These are phyloP conservation scores for Beauveria caledonica DNA, from an alignment of 2,329 filamentous ascomycete species.

Conservation along the genomic window DNA sequence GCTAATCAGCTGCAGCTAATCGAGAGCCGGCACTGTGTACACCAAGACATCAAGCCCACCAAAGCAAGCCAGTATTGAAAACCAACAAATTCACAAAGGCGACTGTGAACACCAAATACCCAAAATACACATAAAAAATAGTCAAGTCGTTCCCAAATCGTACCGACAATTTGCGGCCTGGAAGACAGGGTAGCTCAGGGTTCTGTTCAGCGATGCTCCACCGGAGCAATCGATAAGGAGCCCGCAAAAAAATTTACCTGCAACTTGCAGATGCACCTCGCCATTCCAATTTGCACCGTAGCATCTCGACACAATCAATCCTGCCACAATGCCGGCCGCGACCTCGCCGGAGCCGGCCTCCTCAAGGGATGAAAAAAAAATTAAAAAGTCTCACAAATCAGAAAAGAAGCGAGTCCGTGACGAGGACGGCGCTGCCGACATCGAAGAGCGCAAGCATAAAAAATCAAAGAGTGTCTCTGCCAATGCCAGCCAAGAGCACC, in stretches of 20 bases:
- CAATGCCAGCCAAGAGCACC: slow-evolving; percentile 18
- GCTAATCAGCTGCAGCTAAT: no score
- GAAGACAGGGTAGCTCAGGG: background rate
- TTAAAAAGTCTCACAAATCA: slow-evolving; percentile 25
- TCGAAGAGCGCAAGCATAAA: slow-evolving; percentile 38
- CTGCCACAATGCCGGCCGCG: slow-evolving; percentile 26
- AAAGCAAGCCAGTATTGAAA: no score
- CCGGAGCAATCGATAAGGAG: slow-evolving; percentile 16
- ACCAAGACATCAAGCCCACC: no score
- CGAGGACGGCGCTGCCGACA: slow-evolving; percentile 30
- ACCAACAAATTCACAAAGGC: no score
- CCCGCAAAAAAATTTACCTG: slow-evolving; percentile 19
- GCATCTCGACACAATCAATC: slow-evolving; percentile 11
- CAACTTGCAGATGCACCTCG: background rate
- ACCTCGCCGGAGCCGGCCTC: slow-evolving; percentile 22
- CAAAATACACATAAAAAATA: no score
- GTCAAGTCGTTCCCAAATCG: no score
- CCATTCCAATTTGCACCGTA: background rate
- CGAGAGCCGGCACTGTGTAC: no score
- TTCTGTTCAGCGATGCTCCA: background rate
- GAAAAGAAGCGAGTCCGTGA: slow-evolving; percentile 39
- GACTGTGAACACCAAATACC: no score
- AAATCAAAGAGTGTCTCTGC: slow-evolving; percentile 39
- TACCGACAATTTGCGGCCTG: no score
- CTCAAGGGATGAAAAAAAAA: slow-evolving; percentile 31